Evolutionary conservation across 768 basidiomycete genomes (phyloP), one percentile per base, ranked within the genome.

Genomic region (Trametes meyenii): DNA sequence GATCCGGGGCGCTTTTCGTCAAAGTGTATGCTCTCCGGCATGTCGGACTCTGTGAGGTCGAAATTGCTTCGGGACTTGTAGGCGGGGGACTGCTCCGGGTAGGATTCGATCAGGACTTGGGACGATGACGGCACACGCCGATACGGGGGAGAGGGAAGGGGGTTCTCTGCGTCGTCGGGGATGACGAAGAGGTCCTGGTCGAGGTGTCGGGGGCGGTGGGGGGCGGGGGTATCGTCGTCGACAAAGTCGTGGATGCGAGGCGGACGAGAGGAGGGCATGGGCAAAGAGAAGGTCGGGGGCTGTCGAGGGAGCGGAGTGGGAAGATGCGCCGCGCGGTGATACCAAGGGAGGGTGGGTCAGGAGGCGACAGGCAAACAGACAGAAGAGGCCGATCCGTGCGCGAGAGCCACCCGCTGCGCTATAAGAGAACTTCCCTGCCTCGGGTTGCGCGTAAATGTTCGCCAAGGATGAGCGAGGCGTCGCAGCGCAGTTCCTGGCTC

Each of bases 61-160:
- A 66, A 43, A 48, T 63, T 61, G 38, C 70, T 71, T 33, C 65
- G 64, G 49, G 70, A 67, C 39, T 50, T 54, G 44, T 71, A 70
- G 13, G 72, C 67, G 12, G 64, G 67, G 11, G 67, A 67, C 40
- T 69, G 66, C 19, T 68, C 67, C 11, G 67, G 60, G 53, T 61
- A 63, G 11, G 61, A 54, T 23, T 61, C 66, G 24, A 77, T 66
- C 52, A 62, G 60, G 46, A 74, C 51, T 42, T 76, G 71, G 44
- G 79, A 76, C 1, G 73, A 66, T 59, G 73, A 76, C 19, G 76
- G 69, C 49, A 70, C 54, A 16, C 70, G 71, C 5, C 70, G 72
- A 67, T 80, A 80, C 0, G 76, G 76, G 17, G 79, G 79, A 10
- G 79, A 78, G 16, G 77, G 71, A 26, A 70, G 60, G 12, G 67